These are phyloP conservation scores for Pseudogymnoascus verrucosus DNA, from an alignment of 2,329 filamentous ascomycete genomes.

Conservation along the genomic window DNA sequence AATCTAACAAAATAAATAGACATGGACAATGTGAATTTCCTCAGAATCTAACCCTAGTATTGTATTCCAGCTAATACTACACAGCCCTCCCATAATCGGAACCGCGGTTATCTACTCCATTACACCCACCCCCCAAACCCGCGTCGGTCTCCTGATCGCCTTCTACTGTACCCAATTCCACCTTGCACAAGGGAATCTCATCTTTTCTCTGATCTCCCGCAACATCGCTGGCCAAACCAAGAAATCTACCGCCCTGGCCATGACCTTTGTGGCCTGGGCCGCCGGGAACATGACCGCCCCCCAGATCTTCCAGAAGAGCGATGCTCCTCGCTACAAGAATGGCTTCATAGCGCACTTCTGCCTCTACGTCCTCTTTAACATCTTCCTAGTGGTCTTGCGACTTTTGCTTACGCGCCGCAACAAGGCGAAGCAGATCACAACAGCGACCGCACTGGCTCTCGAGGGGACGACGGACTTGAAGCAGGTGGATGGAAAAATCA, in stretches of 20 bases:
- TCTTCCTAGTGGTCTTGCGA: constrained; percentile 30
- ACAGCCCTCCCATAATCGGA: constrained; percentile 19
- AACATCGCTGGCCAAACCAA: constrained; percentile 44
- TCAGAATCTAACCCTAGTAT: neutral
- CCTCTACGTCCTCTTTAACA: constrained; percentile 30
- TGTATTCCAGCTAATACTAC: neutral
- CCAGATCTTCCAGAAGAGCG: constrained; percentile 44
- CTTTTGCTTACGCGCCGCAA: constrained; percentile 35
- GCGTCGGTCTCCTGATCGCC: constrained; percentile 22
- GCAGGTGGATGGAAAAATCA: constrained; percentile 11
- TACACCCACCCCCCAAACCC: constrained; percentile 16
- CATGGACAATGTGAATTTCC: constrained; percentile 12
- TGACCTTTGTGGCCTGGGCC: constrained; percentile 52
- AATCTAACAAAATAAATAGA: neutral
- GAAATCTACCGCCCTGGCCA: constrained; percentile 43
- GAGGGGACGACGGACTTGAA: neutral
- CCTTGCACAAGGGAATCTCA: constrained; percentile 18
- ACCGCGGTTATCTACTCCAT: constrained; percentile 21
- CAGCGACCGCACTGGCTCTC: neutral
- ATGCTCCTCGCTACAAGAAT: constrained; percentile 21
- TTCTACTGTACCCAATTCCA: constrained; percentile 27
- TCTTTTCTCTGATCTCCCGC: constrained; percentile 47
- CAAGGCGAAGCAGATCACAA: constrained; percentile 3
- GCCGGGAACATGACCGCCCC: constrained; percentile 54
- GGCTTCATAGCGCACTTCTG: constrained; percentile 31